These are phyloP conservation scores for Yamadazyma triangularis DNA, from an alignment of 1,139 yeast species.

Conservation along the genomic window DNA sequence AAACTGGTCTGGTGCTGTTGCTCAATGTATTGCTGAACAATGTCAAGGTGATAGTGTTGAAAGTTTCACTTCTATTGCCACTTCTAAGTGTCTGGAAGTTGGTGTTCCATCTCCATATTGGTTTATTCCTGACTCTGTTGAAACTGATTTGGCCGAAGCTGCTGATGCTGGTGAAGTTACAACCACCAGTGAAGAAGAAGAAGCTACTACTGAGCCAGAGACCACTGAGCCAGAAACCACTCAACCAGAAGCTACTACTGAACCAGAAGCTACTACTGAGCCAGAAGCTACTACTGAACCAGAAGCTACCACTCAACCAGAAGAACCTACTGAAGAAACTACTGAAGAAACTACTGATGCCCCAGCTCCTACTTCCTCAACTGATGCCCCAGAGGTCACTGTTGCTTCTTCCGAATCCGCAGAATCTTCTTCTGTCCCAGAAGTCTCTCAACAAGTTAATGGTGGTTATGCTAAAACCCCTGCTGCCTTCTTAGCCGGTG, in stretches of 20 bases:
- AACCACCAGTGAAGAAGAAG: slow-evolving; percentile 1
- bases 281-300: slow-evolving; percentile 7
- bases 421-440: background rate
- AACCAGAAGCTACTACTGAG: slow-evolving; percentile 6
- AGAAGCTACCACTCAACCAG: slow-evolving; percentile 1
- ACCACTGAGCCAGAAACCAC: slow-evolving; percentile 4
- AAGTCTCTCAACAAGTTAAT: slow-evolving; percentile 5
- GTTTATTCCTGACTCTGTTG: slow-evolving; percentile 42
- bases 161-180: slow-evolving; percentile 9
- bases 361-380: slow-evolving; percentile 5
- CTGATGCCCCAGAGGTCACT: slow-evolving; percentile 3
- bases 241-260: slow-evolving; percentile 2
- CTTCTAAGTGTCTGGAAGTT: slow-evolving; percentile 36
- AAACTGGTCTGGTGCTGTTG: slow-evolving; percentile 43
- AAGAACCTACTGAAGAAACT: slow-evolving; percentile 2
- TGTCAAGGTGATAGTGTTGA: slow-evolving; percentile 39
- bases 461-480: slow-evolving; percentile 8
- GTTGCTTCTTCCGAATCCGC: slow-evolving; percentile 5
- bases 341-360: slow-evolving; percentile 2
- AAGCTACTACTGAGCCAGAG: slow-evolving; percentile 1
- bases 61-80: slow-evolving; percentile 36
- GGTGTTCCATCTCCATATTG: slow-evolving; percentile 39
- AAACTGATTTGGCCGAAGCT: slow-evolving; percentile 23
- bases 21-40: slow-evolving; percentile 37
- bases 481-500: slow-evolving; percentile 10